Percentiles rank a stretch among this genome's conserved stretches.
phyloP scores from a whole-genome alignment of 257 asterid species.

The Nicotiana knightiana region DNA sequence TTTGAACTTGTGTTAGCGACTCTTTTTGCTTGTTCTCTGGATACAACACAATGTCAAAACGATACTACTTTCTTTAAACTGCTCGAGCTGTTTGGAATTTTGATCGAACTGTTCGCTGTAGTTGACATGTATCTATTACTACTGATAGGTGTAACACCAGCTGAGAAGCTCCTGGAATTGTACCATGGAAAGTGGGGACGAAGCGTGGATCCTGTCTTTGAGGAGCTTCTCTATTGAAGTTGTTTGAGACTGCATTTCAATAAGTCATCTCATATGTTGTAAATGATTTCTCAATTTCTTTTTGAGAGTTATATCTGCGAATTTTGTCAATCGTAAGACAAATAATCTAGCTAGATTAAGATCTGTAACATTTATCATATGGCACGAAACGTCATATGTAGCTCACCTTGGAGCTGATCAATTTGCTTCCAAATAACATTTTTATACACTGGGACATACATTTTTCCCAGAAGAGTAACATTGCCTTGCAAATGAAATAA shows the following conservation, averaged over 20 bases:
- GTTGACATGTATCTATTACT: not conserved
- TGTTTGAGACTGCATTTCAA: not conserved
- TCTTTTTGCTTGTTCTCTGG: not conserved
- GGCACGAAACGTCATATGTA: not conserved
- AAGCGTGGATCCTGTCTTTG: slow-evolving; percentile 74
- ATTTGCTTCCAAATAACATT: not conserved
- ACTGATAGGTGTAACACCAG: slow-evolving; percentile 73
- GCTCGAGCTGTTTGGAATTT: not conserved
- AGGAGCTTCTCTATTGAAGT: slow-evolving; percentile 69
- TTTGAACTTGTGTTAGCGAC: not conserved
- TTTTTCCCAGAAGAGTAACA: not conserved
- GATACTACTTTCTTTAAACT: not conserved
- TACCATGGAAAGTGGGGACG: slow-evolving; percentile 93
- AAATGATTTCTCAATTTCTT: slow-evolving; percentile 6
- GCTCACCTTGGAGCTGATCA: not conserved
- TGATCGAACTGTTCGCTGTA: not conserved
- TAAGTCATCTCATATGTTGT: not conserved
- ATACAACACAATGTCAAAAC: not conserved
- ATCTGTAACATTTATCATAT: not conserved
- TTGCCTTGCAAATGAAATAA: not conserved
- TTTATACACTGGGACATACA: not conserved
- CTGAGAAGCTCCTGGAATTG: slow-evolving; percentile 80
- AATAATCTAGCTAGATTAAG: not conserved
- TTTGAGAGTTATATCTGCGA: not conserved
- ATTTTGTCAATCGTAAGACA: not conserved